Evolutionary conservation across 1,284 basidiomycete species (phyloP).

Genomic region (Vanrija pseudolonga): DNA sequence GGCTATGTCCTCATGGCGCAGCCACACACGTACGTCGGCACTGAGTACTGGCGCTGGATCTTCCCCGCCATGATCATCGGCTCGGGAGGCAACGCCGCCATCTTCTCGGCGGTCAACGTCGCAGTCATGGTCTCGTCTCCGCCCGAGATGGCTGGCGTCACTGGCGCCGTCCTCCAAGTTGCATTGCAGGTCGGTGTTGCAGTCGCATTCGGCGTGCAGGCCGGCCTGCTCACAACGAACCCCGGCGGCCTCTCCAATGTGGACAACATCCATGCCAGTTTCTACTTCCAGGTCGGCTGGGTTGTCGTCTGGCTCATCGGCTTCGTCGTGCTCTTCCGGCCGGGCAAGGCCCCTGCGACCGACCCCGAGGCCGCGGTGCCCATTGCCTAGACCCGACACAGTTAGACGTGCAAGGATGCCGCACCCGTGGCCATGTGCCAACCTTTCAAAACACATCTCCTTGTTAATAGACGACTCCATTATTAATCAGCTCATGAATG

Average conservation of each 20-base stretch:
- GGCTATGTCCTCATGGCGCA: slow-evolving; percentile 29
- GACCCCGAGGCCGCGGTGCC: too few species aligned
- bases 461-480: too few species aligned
- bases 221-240: slow-evolving; percentile 35
- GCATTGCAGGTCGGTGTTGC: slow-evolving; percentile 34
- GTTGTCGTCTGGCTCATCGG: slow-evolving; percentile 21
- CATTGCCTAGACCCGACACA: too few species aligned
- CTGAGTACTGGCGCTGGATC: slow-evolving; percentile 38
- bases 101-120: slow-evolving; percentile 27
- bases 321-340: slow-evolving; percentile 28
- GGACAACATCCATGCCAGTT: slow-evolving; percentile 26
- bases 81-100: slow-evolving; percentile 23
- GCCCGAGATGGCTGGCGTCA: slow-evolving; percentile 37
- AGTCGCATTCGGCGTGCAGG: slow-evolving; percentile 35
- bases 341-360: too few species aligned
- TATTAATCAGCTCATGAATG: too few species aligned
- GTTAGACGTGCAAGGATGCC: too few species aligned
- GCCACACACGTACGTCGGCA: slow-evolving; percentile 16
- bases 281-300: slow-evolving; percentile 39
- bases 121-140: slow-evolving; percentile 37
- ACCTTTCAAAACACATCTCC: too few species aligned
- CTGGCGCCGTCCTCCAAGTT: slow-evolving; percentile 43
- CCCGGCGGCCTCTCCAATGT: slow-evolving; percentile 27
- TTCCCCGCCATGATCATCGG: slow-evolving; percentile 37
- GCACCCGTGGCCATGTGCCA: too few species aligned